Conservation (phyloP, 1,139 yeast genomes). For the Protomyces inouyei region DNA sequence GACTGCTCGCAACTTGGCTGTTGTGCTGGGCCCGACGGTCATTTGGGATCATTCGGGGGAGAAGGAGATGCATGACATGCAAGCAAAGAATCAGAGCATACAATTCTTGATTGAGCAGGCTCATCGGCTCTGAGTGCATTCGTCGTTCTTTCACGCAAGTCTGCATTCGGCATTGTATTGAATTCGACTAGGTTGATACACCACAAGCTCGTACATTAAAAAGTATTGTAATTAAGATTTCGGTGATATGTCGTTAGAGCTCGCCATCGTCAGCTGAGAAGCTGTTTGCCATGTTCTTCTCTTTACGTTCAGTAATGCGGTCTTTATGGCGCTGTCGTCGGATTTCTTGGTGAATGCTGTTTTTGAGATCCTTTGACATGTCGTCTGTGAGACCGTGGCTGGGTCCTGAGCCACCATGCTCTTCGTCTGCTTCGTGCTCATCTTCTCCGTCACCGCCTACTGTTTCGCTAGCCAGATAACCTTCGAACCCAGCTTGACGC, state of each 20-base stretch:
- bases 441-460: constrained; percentile 7
- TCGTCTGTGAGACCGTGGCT: not conserved
- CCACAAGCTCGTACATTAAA: not conserved
- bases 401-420: not conserved
- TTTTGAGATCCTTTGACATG: constrained; percentile 16
- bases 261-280: constrained; percentile 20
- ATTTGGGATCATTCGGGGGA: constrained; percentile 77
- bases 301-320: constrained; percentile 12
- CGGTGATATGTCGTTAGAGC: not conserved
- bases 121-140: constrained; percentile 32
- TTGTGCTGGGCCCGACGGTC: constrained; percentile 93
- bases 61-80: constrained; percentile 82
- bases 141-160: too few relatives aligned
- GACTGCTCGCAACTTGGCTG: constrained; percentile 77
- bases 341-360: constrained; percentile 25
- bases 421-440: constrained; percentile 23
- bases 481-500: constrained; percentile 30
- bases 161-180: too few relatives aligned
- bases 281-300: constrained; percentile 24
- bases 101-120: constrained; percentile 65
- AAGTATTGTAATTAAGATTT: not conserved
- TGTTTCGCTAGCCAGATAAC: constrained; percentile 28
- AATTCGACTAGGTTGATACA: not conserved
- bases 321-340: constrained; percentile 28
- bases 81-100: constrained; percentile 69